A percentile compares a stretch with the other conserved stretches of the same genome.
Evolutionary conservation across 169 alveolate genomes (phyloP).

Genomic region (Plasmodium malariae): DNA sequence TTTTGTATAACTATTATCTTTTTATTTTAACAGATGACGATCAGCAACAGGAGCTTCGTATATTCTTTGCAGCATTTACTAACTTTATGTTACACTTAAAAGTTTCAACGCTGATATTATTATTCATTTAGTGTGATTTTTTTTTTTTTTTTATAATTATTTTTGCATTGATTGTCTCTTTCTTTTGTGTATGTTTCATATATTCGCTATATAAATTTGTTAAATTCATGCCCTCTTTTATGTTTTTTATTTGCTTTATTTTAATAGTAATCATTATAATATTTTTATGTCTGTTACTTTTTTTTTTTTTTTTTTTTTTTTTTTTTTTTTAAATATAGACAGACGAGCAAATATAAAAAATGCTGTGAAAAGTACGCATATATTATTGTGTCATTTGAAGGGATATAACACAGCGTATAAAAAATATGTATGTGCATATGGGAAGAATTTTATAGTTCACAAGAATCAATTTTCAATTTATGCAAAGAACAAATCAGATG

Average conservation of each 20-base stretch:
- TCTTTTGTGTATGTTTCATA: background rate
- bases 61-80: slow-evolving; percentile 6
- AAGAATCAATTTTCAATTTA: slow-evolving; percentile 11
- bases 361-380: background rate
- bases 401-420: background rate
- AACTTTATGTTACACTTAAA: slow-evolving; percentile 12
- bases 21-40: slow-evolving; percentile 15
- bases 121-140: background rate
- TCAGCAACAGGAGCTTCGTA: background rate
- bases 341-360: background rate
- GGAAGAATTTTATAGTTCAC: background rate
- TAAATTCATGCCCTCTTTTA: background rate
- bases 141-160: background rate
- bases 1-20: background rate
- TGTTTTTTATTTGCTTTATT: background rate
- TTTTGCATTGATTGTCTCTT: too few species aligned
- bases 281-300: background rate
- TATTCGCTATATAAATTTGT: too few species aligned
- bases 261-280: too few species aligned
- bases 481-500: background rate
- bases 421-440: background rate
- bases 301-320: background rate
- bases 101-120: background rate
- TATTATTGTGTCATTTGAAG: background rate
- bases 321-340: slow-evolving; percentile 19